These are phyloP conservation scores for Diutina siamensis DNA, from an alignment of 1,139 yeast genomes.

Conservation along the genomic window DNA sequence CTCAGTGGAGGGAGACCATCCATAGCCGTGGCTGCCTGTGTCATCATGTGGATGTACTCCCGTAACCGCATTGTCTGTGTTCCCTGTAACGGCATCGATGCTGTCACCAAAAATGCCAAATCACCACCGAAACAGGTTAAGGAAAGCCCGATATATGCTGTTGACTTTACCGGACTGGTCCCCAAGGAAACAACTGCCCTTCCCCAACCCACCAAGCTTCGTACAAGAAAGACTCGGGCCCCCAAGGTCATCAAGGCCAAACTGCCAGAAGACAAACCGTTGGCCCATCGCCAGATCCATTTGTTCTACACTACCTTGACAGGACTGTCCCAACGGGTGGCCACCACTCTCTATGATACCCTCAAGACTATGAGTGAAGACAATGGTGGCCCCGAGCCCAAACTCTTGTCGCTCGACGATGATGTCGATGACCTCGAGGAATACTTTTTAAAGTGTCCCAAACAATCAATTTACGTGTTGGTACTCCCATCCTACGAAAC, in stretches of 20 bases:
- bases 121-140: too few relatives aligned
- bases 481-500: conserved; percentile 88
- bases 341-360: conserved; percentile 34
- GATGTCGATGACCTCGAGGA: conserved; percentile 80
- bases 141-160: conserved; percentile 24
- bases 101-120: background rate
- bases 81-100: background rate
- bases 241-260: conserved; percentile 29
- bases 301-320: conserved; percentile 80
- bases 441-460: conserved; percentile 59
- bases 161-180: conserved; percentile 30
- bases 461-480: conserved; percentile 45
- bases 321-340: conserved; percentile 68
- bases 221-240: conserved; percentile 15
- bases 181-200: conserved; percentile 16
- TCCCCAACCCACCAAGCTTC: background rate
- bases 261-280: background rate
- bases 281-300: conserved; percentile 10
- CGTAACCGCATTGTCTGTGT: conserved; percentile 1
- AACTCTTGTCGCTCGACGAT: conserved; percentile 57
- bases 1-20: background rate
- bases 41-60: conserved; percentile 1
- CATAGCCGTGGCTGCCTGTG: background rate
- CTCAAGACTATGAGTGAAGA: conserved; percentile 14
- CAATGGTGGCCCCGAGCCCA: conserved; percentile 33